Base-by-base conservation (phyloP, 495 filamentous ascomycete genomes). In the Immersiella caudata region DNA sequence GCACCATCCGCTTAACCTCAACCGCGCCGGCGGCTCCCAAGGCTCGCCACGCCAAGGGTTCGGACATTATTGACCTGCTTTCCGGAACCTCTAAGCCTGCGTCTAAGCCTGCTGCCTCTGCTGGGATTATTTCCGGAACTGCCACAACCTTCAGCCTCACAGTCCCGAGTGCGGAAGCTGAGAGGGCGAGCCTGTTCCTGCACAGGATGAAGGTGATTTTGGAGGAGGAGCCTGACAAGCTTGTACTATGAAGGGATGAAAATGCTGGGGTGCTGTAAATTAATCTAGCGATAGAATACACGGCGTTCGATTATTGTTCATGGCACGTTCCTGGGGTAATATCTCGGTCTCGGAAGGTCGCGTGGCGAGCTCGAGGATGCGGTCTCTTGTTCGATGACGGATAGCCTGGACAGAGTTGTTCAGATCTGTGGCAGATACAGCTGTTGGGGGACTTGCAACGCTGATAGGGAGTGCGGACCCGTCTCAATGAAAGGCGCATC, bases 1-100 rank as follows among this genome's bases (percentile, higher is more conserved):
- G 87, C 40, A 86, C 87, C 20, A 74, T 91, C 1, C 76, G 85
- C 21, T 70, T 81, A 55, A 80, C 70, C 59, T 73, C 68, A 24
- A 70, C 70, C 7, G 68, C 70, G 8, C 36, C 76, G 11, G 64
- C 69, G 73, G 68, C 71, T 72, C 0, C 73, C 58, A 40, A 76
- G 71, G 16, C 36, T 68, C 77, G 68, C 62, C 75, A 67, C 54
- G 71, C 68, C 69, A 83, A 73, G 81, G 76, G 80, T 60, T 63
- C 79, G 22, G 91, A 97, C 73, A 87, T 97, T 64, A 88, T 96
- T 70, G 94, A 97, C 69, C 81, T 95, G 29, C 84, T 97, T 18
- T 79, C 86, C 24, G 86, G 85, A 5, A 2, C 51, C 50, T 68
- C 68, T 8, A 69, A 75, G 6, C 75, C 71, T 67, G 21, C 40